Percentiles rank a stretch among this genome's conserved stretches.
phyloP scores from a whole-genome alignment of 805 yeast genomes.

The Metschnikowia santaceciliae region DNA sequence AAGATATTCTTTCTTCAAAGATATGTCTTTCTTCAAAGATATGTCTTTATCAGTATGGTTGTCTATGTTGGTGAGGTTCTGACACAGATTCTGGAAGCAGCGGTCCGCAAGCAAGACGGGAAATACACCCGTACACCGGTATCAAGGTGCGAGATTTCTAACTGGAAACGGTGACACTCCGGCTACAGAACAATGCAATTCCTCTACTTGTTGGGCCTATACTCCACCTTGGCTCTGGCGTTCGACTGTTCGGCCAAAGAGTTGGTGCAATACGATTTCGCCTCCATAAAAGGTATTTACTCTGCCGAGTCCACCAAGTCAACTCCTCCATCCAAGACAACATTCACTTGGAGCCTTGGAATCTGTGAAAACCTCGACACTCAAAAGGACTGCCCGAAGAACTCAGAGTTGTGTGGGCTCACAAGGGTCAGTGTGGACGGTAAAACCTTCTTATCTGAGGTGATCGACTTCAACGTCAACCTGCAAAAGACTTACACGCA shows the following conservation, averaged over 20 bases:
- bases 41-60: too few relatives aligned
- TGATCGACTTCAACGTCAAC: slow-evolving; percentile 53
- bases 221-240: slow-evolving; percentile 15
- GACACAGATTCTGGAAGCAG: too few relatives aligned
- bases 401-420: slow-evolving; percentile 77
- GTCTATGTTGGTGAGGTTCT: too few relatives aligned
- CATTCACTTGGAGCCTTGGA: slow-evolving; percentile 64
- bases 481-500: slow-evolving; percentile 28
- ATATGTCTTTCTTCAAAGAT: too few relatives aligned
- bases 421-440: slow-evolving; percentile 51
- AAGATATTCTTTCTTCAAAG: too few relatives aligned
- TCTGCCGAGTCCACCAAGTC: slow-evolving; percentile 34
- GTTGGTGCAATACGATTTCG: slow-evolving; percentile 40
- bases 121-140: slow-evolving; percentile 25
- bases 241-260: slow-evolving; percentile 36
- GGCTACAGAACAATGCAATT: slow-evolving; percentile 31
- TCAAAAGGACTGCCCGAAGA: slow-evolving; percentile 56
- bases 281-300: slow-evolving; percentile 48
- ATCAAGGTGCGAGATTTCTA: slow-evolving; percentile 1
- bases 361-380: slow-evolving; percentile 50
- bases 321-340: slow-evolving; percentile 79
- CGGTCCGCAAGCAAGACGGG: not conserved
- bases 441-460: slow-evolving; percentile 50
- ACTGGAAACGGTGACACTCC: slow-evolving; percentile 14
- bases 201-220: slow-evolving; percentile 22